Conservation (phyloP, 1,284 basidiomycete species). For the Sanghuangporus baumii region DNA sequence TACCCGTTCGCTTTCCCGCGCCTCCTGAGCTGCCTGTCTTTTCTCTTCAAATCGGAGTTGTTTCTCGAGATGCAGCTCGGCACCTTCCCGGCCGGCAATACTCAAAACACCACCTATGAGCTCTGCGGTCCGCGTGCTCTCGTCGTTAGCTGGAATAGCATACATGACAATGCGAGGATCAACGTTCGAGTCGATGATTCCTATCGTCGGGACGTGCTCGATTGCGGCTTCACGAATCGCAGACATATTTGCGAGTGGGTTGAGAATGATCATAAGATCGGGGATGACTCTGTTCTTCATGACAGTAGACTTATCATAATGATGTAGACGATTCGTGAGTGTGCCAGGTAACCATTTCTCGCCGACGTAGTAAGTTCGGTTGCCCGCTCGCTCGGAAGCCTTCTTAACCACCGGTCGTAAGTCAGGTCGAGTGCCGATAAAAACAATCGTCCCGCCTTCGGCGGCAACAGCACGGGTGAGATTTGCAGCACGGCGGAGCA, state of each 20-base stretch:
- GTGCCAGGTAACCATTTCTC: slow-evolving; percentile 93
- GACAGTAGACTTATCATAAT: slow-evolving; percentile 64
- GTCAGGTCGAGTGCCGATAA: slow-evolving; percentile 84
- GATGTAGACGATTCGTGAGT: slow-evolving; percentile 83
- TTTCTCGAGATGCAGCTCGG: slow-evolving; percentile 29
- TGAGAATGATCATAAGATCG: slow-evolving; percentile 86
- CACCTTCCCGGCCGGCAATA: slow-evolving; percentile 85
- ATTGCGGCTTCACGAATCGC: slow-evolving; percentile 85
- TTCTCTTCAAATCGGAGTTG: neutral
- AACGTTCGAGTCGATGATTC: slow-evolving; percentile 90
- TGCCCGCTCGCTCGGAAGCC: slow-evolving; percentile 75
- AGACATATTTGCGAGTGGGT: slow-evolving; percentile 78
- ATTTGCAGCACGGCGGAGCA: slow-evolving; percentile 85
- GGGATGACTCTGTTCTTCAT: slow-evolving; percentile 62
- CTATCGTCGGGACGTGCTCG: slow-evolving; percentile 82
- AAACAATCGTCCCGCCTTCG: slow-evolving; percentile 82
- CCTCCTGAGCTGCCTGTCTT: slow-evolving; percentile 15
- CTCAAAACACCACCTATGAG: slow-evolving; percentile 88
- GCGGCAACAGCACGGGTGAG: slow-evolving; percentile 81
- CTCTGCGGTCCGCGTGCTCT: slow-evolving; percentile 86
- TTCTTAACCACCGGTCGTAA: slow-evolving; percentile 72
- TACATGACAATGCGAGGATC: slow-evolving; percentile 98
- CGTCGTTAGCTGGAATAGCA: slow-evolving; percentile 97
- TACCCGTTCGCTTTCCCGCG: slow-evolving; percentile 16
- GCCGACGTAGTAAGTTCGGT: slow-evolving; percentile 76